Base-by-base conservation (phyloP, 1,139 yeast species). In the Suhomyces bribrorum region DNA sequence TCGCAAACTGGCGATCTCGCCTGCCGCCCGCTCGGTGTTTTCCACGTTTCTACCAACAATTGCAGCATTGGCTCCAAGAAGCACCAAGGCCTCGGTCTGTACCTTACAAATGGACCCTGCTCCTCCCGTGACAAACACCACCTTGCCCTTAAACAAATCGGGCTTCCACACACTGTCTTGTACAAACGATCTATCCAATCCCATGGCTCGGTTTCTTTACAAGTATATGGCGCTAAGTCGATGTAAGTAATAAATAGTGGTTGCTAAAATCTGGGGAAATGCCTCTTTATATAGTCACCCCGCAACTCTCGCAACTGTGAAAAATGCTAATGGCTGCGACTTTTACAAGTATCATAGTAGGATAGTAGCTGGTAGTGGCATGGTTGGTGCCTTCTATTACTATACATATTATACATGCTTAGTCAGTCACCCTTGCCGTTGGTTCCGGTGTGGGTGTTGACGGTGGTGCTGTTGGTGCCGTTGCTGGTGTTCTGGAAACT, bases 121-220 rank as follows among this genome's bases (percentile, higher is more conserved):
- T 9, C 62, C 62, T 7, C 62, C 62, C 3, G 62, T 57, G 39
- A 56, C 61, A 40, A 58, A 57, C 16, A 48, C 59, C 12, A 87
- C 96, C 60, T 88, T 89, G 15, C 87, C 94, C 40, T 77, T 69
- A 64, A 88, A 88, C 26, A 88, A 50, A 47, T 77, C 83, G 1
- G 81, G 75, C 48, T 81, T 82, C 75, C 75, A 71, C 18, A 53
- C 48, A 8, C 68, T 52, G 17, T 51, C 47, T 7, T 51, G 46
- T 3, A 61, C 58, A 38, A 52, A 65, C 15, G 62, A 45, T 48
- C 54, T 57, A 41, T 62, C 64, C 45, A 39, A 32, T 5, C 25
- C 37, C 43, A 39, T 39, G n/a, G n/a, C n/a, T n/a, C n/a, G n/a
- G n/a, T n/a, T n/a, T n/a, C n/a, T n/a, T n/a, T n/a, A n/a, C n/a